phyloP scores from a whole-genome alignment of 176 grass and related monocot genomes.

The Carex kokanica region DNA sequence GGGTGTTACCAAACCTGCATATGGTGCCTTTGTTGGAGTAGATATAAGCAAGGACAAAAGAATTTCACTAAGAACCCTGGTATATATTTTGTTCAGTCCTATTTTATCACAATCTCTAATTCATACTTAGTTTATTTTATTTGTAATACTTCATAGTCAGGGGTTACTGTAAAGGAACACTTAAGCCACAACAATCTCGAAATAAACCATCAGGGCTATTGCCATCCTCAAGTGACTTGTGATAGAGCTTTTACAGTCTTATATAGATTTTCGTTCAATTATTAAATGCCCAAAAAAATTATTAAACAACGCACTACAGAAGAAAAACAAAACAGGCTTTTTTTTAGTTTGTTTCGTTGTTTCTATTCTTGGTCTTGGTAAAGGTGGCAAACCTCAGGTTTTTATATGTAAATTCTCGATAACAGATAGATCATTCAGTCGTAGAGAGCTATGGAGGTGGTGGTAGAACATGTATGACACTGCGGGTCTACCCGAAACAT shows the following conservation, averaged over 20 bases:
- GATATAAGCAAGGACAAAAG: slow-evolving; percentile 46
- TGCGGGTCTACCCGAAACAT: slow-evolving; percentile 54
- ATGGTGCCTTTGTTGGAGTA: slow-evolving; percentile 50
- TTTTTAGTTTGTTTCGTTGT: too few relatives aligned
- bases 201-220: not conserved
- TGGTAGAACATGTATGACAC: slow-evolving; percentile 53
- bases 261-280: not conserved
- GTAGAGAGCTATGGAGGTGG: slow-evolving; percentile 55
- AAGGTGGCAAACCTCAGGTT: too few relatives aligned
- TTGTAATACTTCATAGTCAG: not conserved
- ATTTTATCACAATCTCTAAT: not conserved
- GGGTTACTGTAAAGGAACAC: not conserved
- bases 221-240: not conserved
- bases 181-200: not conserved
- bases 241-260: not conserved
- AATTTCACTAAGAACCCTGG: slow-evolving; percentile 66
- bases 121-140: not conserved
- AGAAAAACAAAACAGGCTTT: not conserved
- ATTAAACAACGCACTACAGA: not conserved
- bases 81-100: slow-evolving; percentile 15
- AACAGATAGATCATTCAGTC: slow-evolving; percentile 63
- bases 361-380: too few relatives aligned
- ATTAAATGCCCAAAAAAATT: not conserved
- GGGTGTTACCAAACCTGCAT: slow-evolving; percentile 34
- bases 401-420: not conserved